Evolutionary conservation across 768 basidiomycete genomes (phyloP), one percentile per base, ranked within the genome.

Genomic region (Pleurotus sapidus): DNA sequence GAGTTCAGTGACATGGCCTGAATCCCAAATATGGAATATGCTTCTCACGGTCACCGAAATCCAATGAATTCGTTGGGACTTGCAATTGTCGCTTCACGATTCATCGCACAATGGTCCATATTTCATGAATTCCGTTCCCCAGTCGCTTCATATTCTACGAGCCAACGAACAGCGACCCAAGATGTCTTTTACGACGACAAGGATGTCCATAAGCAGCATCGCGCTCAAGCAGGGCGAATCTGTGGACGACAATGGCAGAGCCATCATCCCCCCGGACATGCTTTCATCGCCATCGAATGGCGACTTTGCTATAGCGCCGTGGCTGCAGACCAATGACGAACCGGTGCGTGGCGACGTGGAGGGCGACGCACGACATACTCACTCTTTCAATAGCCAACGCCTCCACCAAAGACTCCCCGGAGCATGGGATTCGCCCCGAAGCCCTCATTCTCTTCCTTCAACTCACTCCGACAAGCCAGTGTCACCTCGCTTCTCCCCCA

Each of bases 401-500:
- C 79, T 30, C 81, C 78, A 61, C 62, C 66, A 45, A 61, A 62
- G 14, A 48, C 68, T 8, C 62, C 66, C n/a, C 67, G 69, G 15
- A 63, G 65, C 6, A 79, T 79, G 57, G 71, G 70, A 7, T 76
- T 80, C 55, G 57, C 65, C 4, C 64, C 69, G 8, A 79, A 80
- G 59, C 46, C 71, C 0, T 78, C 79, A 0, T 72, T 81, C 57
- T 62, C 76, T 5, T 76, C 78, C 9, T 71, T 81, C 59, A 64
- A 65, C 17, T 70, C 65, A 57, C 60, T 63, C 57, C 70, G 65
- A 20, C 71, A 67, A 30, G 72, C 67, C 55, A 73, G 73, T 53
- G 65, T 69, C 34, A 64, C 61, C 56, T 67, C 30, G 62, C 60
- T 73, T 51, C 64, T 64, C 17, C 24, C 58, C 57, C 62, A 72